These are phyloP conservation scores for Priceomyces medius DNA, from an alignment of 805 yeast genomes.

Conservation along the genomic window DNA sequence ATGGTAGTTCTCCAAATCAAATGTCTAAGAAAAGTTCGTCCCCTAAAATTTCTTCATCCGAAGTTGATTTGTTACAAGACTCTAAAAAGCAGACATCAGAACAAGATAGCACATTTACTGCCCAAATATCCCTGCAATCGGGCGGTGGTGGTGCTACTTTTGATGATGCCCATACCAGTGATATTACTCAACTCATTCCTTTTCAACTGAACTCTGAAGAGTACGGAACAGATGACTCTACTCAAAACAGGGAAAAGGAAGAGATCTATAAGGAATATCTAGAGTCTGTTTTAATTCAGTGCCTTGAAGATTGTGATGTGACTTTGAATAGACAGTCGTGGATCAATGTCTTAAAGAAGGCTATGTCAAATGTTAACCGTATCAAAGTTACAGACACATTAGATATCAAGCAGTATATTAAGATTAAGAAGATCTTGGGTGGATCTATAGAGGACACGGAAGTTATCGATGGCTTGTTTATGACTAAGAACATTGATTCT, in stretches of 20 bases:
- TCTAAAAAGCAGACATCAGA: not conserved
- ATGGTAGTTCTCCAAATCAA: not conserved
- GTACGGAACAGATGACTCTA: not conserved
- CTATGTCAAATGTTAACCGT: conserved; percentile 54
- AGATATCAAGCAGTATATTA: conserved; percentile 86
- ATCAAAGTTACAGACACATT: conserved; percentile 71
- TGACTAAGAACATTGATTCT: conserved; percentile 79
- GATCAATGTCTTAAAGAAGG: conserved; percentile 51
- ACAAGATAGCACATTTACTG: not conserved
- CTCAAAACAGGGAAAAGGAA: conserved; percentile 7
- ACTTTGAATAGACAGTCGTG: conserved; percentile 51
- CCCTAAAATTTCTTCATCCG: not conserved
- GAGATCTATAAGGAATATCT: conserved; percentile 42
- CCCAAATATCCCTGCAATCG: not conserved
- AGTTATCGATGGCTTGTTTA: conserved; percentile 74
- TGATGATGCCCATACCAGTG: not conserved
- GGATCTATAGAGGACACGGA: conserved; percentile 60
- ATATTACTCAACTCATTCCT: not conserved
- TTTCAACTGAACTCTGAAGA: conserved; percentile 1
- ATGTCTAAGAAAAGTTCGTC: not conserved
- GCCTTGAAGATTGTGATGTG: conserved; percentile 60
- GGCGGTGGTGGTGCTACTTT: not conserved
- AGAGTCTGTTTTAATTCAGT: conserved; percentile 54
- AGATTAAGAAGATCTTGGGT: conserved; percentile 81
- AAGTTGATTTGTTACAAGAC: not conserved